phyloP scores from a whole-genome alignment of 1,284 basidiomycete species.

The Heimioporus punctisporus region DNA sequence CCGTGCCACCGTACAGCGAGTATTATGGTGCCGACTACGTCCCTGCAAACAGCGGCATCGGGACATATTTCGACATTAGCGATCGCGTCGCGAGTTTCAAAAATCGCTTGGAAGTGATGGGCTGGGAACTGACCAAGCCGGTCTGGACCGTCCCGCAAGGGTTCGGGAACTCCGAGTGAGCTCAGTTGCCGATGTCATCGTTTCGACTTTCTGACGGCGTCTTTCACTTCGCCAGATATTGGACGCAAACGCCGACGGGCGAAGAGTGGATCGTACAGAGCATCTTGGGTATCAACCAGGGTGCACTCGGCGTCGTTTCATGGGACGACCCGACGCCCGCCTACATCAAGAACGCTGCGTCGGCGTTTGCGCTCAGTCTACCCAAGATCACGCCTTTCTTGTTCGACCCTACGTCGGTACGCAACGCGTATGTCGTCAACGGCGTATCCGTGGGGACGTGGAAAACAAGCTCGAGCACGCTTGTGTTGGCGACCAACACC shows the following conservation, averaged over 20 bases:
- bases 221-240: slow-evolving; percentile 49
- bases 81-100: slow-evolving; percentile 64
- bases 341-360: slow-evolving; percentile 61
- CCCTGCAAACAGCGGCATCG: slow-evolving; percentile 33
- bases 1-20: slow-evolving; percentile 27
- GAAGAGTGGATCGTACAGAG: slow-evolving; percentile 68
- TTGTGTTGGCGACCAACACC: slow-evolving; percentile 45
- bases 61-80: slow-evolving; percentile 54
- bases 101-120: slow-evolving; percentile 58
- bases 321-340: slow-evolving; percentile 68
- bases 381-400: slow-evolving; percentile 42
- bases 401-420: slow-evolving; percentile 32
- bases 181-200: slow-evolving; percentile 1
- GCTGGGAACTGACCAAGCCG: slow-evolving; percentile 54
- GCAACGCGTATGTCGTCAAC: slow-evolving; percentile 28
- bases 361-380: slow-evolving; percentile 49
- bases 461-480: slow-evolving; percentile 31
- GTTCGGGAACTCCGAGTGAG: slow-evolving; percentile 62
- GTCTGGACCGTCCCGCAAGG: slow-evolving; percentile 81
- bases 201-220: slow-evolving; percentile 1
- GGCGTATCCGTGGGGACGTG: slow-evolving; percentile 44
- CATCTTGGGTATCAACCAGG: slow-evolving; percentile 71
- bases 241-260: slow-evolving; percentile 67
- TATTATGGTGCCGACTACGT: slow-evolving; percentile 12
- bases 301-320: slow-evolving; percentile 64